Evolutionary conservation across 1,284 basidiomycete genomes (phyloP).

Genomic region (Pterulicium gracile): DNA sequence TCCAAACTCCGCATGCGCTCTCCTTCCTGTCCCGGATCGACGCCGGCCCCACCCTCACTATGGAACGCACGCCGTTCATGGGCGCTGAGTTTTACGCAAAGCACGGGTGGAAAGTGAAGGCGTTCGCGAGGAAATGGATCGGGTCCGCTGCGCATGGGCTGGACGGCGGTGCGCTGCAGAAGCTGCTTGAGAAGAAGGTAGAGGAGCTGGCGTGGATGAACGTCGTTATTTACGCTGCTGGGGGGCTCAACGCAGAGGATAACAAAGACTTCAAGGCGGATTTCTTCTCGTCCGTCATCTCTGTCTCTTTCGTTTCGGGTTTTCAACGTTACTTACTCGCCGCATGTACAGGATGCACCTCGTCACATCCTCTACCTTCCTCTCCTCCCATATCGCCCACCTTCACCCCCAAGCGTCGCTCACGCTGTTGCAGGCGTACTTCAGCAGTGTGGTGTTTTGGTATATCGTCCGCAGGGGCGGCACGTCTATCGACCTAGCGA

Average conservation of each 20-base stretch:
- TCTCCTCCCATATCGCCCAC: background rate
- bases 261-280: background rate
- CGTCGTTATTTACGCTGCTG: background rate
- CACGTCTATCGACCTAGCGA: background rate
- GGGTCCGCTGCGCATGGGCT: background rate
- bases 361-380: background rate
- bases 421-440: background rate
- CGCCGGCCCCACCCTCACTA: background rate
- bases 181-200: background rate
- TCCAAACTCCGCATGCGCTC: background rate
- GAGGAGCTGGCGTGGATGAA: background rate
- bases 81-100: background rate
- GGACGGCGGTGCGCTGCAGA: background rate
- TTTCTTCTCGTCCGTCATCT: background rate
- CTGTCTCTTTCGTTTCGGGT: background rate
- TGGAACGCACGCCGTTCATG: background rate
- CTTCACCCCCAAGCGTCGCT: background rate
- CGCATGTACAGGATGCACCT: background rate
- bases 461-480: background rate
- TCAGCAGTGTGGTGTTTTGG: background rate
- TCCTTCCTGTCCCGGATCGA: background rate
- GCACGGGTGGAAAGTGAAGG: background rate
- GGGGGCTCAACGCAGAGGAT: background rate
- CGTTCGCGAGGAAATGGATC: background rate
- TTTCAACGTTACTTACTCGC: background rate